Evolutionary conservation across 305 asterid genomes (phyloP).

Genomic region (Fraxinus velutina): DNA sequence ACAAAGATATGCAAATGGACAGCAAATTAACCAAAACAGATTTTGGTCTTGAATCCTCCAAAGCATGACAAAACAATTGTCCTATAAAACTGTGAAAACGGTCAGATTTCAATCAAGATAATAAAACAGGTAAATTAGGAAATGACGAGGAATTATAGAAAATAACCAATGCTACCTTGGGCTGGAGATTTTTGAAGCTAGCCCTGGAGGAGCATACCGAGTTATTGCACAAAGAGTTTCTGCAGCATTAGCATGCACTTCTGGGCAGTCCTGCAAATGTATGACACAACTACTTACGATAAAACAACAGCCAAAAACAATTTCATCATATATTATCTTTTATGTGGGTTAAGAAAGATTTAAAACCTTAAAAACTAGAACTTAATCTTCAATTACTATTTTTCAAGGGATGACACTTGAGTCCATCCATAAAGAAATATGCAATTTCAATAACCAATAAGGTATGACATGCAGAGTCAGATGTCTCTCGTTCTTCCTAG

Average conservation of each 20-base stretch:
- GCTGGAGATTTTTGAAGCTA: constrained; percentile 64
- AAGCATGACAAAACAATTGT: constrained; percentile 72
- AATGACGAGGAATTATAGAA: constrained; percentile 11
- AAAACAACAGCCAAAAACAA: not conserved
- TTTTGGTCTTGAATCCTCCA: constrained; percentile 86
- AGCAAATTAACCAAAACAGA: constrained; percentile 82
- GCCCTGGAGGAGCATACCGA: constrained; percentile 63
- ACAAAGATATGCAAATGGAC: constrained; percentile 76
- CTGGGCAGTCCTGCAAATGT: constrained; percentile 61
- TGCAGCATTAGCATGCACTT: constrained; percentile 90
- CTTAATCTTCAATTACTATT: constrained; percentile 19
- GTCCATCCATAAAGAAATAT: not conserved
- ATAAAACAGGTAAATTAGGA: constrained; percentile 11
- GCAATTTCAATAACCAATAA: not conserved
- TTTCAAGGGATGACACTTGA: not conserved
- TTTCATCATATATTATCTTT: not conserved
- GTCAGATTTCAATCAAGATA: constrained; percentile 27
- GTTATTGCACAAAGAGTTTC: constrained; percentile 72
- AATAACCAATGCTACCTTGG: constrained; percentile 45
- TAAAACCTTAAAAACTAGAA: not conserved
- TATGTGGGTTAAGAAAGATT: not conserved
- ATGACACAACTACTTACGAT: constrained; percentile 1
- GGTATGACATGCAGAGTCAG: constrained; percentile 11
- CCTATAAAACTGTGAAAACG: constrained; percentile 63
- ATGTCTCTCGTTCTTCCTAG: constrained; percentile 10